phyloP scores from a whole-genome alignment of 2,329 filamentous ascomycete species.

The Penicillium sp. region DNA sequence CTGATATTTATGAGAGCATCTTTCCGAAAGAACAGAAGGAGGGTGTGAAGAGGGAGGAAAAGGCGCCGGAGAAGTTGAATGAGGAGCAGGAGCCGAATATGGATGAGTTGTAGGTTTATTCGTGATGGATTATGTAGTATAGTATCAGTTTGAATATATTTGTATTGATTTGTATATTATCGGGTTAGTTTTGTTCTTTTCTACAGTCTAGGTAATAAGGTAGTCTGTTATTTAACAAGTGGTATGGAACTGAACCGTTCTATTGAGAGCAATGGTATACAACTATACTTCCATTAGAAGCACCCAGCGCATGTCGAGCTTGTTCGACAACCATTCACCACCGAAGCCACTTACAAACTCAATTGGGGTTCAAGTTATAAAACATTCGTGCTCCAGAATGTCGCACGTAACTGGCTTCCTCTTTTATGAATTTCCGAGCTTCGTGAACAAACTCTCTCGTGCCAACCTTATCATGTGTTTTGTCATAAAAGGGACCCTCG shows the following conservation, averaged over 20 bases:
- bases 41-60: background rate
- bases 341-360: too few species aligned
- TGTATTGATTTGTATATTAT: too few species aligned
- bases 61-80: background rate
- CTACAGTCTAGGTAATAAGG: too few species aligned
- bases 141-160: too few species aligned
- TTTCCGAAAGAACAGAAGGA: background rate
- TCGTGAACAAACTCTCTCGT: background rate
- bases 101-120: conserved; percentile 14
- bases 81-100: conserved; percentile 10
- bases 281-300: too few species aligned
- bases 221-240: too few species aligned
- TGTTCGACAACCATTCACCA: too few species aligned
- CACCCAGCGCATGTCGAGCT: too few species aligned
- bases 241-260: too few species aligned
- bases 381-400: background rate
- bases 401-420: background rate
- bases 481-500: background rate
- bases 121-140: too few species aligned
- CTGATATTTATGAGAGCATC: conserved; percentile 15
- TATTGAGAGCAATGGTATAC: too few species aligned
- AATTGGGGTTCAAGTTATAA: background rate
- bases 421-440: background rate
- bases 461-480: background rate
- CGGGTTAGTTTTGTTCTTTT: too few species aligned